A percentile compares a stretch with the other conserved stretches of the same genome.
phyloP scores from a whole-genome alignment of 1,284 basidiomycete genomes.

The Lentinula novae-zelandiae region DNA sequence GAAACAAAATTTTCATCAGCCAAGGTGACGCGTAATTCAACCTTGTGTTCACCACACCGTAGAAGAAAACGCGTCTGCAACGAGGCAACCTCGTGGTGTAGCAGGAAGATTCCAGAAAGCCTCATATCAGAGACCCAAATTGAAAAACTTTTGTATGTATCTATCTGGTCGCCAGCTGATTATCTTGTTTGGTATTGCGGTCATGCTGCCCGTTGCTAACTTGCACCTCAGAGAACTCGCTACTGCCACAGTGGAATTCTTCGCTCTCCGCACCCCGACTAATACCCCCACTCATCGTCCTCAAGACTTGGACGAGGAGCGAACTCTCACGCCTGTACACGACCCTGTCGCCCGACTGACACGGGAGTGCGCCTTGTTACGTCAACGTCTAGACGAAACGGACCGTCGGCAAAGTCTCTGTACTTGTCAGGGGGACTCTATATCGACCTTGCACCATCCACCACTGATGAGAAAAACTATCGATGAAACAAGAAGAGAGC shows the following conservation, averaged over 20 bases:
- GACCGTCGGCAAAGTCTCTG: constrained; percentile 32
- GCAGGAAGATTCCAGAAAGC: constrained; percentile 1
- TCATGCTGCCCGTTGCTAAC: constrained; percentile 47
- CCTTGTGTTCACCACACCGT: constrained; percentile 12
- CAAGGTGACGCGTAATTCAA: constrained; percentile 3
- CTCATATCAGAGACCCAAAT: constrained; percentile 3
- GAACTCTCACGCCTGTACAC: constrained; percentile 25
- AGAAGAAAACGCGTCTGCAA: constrained; percentile 3
- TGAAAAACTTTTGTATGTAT: not conserved
- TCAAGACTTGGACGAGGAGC: constrained; percentile 22
- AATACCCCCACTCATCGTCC: constrained; percentile 20
- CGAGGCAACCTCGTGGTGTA: constrained; percentile 16
- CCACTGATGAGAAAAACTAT: constrained; percentile 52
- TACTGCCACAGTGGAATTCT: constrained; percentile 58
- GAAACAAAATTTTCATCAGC: not conserved
- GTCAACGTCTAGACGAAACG: constrained; percentile 46
- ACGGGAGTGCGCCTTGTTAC: constrained; percentile 40
- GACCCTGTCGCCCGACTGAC: constrained; percentile 35
- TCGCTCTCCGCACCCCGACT: constrained; percentile 40
- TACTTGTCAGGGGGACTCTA: constrained; percentile 30
- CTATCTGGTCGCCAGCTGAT: not conserved
- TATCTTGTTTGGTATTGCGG: constrained; percentile 14
- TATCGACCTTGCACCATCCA: constrained; percentile 29
- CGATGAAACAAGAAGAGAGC: constrained; percentile 51
- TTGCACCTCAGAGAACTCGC: constrained; percentile 55